These are phyloP conservation scores for Sordariomycetes sp. DNA, from an alignment of 2,329 filamentous ascomycete species.

Conservation along the genomic window DNA sequence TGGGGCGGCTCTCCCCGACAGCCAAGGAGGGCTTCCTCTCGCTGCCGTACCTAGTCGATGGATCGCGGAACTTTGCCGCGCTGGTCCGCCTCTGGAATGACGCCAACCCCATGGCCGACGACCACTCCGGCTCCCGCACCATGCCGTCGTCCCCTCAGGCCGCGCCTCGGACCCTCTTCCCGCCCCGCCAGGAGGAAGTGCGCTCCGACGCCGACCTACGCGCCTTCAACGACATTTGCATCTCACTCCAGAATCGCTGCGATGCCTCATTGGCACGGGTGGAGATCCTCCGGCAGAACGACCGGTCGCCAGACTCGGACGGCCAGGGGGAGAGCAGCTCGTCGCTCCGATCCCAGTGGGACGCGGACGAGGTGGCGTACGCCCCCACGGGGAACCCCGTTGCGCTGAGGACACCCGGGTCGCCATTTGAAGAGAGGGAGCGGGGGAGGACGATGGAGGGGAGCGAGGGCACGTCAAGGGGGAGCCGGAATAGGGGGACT, in stretches of 20 bases:
- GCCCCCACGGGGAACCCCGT: constrained; percentile 4
- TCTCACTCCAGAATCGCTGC: constrained; percentile 36
- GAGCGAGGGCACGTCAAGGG: constrained; percentile 14
- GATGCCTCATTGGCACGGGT: constrained; percentile 39
- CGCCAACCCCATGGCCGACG: constrained; percentile 22
- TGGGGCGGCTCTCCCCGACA: constrained; percentile 67
- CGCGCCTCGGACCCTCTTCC: neutral
- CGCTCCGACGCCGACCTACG: constrained; percentile 37
- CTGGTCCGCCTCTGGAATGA: constrained; percentile 76
- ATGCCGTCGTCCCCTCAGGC: neutral
- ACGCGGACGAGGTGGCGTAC: neutral
- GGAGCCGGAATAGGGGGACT: constrained; percentile 24
- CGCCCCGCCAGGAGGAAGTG: constrained; percentile 21
- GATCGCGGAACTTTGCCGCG: constrained; percentile 73
- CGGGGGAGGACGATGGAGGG: neutral
- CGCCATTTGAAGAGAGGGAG: neutral
- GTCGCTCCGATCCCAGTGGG: neutral
- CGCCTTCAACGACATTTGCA: constrained; percentile 41
- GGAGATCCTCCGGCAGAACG: constrained; percentile 27
- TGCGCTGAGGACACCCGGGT: neutral
- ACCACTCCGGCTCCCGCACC: neutral
- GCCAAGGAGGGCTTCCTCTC: constrained; percentile 89
- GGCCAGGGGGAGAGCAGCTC: neutral
- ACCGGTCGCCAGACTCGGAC: neutral
- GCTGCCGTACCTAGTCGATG: constrained; percentile 85